Percentiles rank a stretch among this genome's conserved stretches.
phyloP scores from a whole-genome alignment of 2,329 filamentous ascomycete genomes.

The Cryphonectria parasitica region DNA sequence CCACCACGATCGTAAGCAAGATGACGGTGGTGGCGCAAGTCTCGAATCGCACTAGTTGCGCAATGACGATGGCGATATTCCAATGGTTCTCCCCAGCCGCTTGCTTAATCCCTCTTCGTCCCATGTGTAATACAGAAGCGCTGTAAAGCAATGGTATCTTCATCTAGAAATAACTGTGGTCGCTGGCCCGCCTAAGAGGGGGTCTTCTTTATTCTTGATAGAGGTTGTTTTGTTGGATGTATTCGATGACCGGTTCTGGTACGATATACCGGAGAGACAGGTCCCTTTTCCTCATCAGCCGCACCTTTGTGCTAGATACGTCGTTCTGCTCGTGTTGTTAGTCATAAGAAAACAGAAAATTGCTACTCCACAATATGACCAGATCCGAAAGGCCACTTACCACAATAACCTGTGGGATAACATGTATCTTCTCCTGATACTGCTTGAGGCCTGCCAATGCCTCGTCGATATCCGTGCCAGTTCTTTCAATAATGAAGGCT shows the following conservation, averaged over 20 bases:
- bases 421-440: constrained; percentile 84
- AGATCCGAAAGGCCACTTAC: constrained; percentile 68
- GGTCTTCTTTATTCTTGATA: constrained; percentile 54
- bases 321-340: constrained; percentile 62
- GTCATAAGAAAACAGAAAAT: neutral
- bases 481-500: constrained; percentile 84
- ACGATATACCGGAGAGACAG: constrained; percentile 82
- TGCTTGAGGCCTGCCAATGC: constrained; percentile 79
- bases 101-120: neutral
- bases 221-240: constrained; percentile 69
- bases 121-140: neutral
- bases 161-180: constrained; percentile 6
- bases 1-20: neutral
- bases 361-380: neutral
- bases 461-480: constrained; percentile 86
- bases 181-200: neutral
- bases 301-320: constrained; percentile 47
- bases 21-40: constrained; percentile 7
- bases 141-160: constrained; percentile 17
- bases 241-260: constrained; percentile 74
- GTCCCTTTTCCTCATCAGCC: constrained; percentile 61
- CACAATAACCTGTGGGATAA: constrained; percentile 86
- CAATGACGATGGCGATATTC: neutral
- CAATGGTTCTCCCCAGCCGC: neutral
- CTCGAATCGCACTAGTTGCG: neutral